A percentile compares a stretch with the other conserved stretches of the same genome.
Conservation (phyloP, 208 protist genomes). For the Lotmaria passim region DNA sequence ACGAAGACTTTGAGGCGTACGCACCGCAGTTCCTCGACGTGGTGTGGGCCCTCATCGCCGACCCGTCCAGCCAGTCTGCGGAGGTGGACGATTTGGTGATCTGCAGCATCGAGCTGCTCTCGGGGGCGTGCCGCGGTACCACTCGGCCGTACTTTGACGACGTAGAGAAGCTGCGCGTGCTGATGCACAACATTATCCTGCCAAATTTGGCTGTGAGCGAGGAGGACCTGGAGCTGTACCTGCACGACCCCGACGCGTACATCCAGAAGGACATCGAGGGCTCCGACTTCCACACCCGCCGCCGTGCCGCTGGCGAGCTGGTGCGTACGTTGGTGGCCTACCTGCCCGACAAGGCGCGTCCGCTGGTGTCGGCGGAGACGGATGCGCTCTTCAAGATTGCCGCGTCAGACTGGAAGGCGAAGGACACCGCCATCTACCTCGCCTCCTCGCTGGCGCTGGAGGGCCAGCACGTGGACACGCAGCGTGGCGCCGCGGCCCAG, state of each 20-base stretch:
- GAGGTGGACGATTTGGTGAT: conserved; percentile 88
- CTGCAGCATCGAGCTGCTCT: conserved; percentile 91
- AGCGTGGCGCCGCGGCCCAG: conserved; percentile 56
- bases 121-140: conserved; percentile 77
- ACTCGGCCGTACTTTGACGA: conserved; percentile 83
- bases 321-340: conserved; percentile 86
- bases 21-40: conserved; percentile 84
- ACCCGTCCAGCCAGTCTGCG: conserved; percentile 38
- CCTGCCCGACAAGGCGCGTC: conserved; percentile 61
- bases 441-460: conserved; percentile 90
- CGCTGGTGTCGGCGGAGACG: conserved; percentile 64
- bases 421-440: conserved; percentile 96
- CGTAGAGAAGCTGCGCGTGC: conserved; percentile 64
- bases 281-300: conserved; percentile 92
- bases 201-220: conserved; percentile 94
- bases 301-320: conserved; percentile 92
- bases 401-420: conserved; percentile 90
- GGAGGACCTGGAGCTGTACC: conserved; percentile 93
- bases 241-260: conserved; percentile 95
- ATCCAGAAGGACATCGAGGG: conserved; percentile 97
- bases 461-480: conserved; percentile 66
- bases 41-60: conserved; percentile 89
- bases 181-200: conserved; percentile 93
- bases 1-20: conserved; percentile 93
- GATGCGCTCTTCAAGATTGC: conserved; percentile 63